Conservation (phyloP, 805 yeast genomes). For the Candida quercuum region DNA sequence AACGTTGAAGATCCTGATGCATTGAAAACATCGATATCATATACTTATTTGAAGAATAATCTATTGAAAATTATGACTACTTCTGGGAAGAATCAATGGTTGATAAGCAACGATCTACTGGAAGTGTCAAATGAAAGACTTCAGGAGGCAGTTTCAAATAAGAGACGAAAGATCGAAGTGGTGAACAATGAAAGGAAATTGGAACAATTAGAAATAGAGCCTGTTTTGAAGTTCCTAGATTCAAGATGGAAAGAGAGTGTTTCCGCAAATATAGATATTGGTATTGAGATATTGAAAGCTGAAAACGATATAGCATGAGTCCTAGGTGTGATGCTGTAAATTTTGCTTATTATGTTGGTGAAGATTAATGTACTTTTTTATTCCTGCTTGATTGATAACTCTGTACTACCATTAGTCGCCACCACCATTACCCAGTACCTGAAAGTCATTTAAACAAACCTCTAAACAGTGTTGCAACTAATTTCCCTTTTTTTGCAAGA, state of each 20-base stretch:
- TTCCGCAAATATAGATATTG: conserved; percentile 27
- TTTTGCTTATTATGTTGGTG: too few species aligned
- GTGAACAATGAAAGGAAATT: conserved; percentile 36
- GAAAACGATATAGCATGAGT: too few species aligned
- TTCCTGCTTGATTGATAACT: too few species aligned
- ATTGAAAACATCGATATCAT: conserved; percentile 22
- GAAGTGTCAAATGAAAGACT: conserved; percentile 25
- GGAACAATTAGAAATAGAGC: conserved; percentile 38
- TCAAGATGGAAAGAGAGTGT: conserved; percentile 44
- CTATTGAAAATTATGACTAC: conserved; percentile 34
- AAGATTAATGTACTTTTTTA: too few species aligned
- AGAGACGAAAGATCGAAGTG: conserved; percentile 38
- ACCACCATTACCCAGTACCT: too few species aligned
- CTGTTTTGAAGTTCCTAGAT: conserved; percentile 39
- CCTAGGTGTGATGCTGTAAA: too few species aligned
- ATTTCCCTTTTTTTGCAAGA: too few species aligned
- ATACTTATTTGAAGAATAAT: conserved; percentile 28
- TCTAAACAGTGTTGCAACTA: too few species aligned
- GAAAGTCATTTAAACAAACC: too few species aligned
- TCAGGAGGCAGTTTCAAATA: conserved; percentile 27
- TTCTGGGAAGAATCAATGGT: conserved; percentile 32
- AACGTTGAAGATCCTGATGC: conserved; percentile 21
- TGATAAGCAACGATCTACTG: conserved; percentile 29
- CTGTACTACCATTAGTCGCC: too few species aligned
- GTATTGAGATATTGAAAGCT: conserved; percentile 29